These are phyloP conservation scores for Globisporangium alternatum DNA, from an alignment of 352 stramenopile genomes.

Conservation along the genomic window DNA sequence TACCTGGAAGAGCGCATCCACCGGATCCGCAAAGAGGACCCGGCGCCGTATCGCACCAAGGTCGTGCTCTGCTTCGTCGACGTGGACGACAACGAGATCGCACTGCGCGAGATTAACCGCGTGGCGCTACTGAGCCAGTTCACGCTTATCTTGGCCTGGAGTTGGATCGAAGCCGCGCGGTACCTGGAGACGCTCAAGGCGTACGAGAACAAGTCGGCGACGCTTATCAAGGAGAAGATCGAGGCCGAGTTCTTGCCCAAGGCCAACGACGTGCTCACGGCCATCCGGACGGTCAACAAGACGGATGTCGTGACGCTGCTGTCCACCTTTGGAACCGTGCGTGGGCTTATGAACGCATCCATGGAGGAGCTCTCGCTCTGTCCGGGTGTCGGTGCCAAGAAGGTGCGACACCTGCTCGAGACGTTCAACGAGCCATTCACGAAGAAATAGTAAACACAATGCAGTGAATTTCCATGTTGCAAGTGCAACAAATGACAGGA, in stretches of 20 bases:
- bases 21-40: conserved; percentile 81
- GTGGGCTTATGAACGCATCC: conserved; percentile 86
- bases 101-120: conserved; percentile 92
- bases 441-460: conserved; percentile 38
- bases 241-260: conserved; percentile 89
- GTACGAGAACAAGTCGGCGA: conserved; percentile 95
- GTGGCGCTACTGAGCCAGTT: conserved; percentile 89
- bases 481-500: neutral
- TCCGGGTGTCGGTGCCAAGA: conserved; percentile 93
- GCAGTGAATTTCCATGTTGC: neutral
- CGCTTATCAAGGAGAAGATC: conserved; percentile 93
- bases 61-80: conserved; percentile 96
- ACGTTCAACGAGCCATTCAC: conserved; percentile 93
- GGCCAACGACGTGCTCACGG: conserved; percentile 90
- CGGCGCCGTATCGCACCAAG: conserved; percentile 76
- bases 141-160: conserved; percentile 94
- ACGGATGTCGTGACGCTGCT: conserved; percentile 93
- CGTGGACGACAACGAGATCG: conserved; percentile 92
- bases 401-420: conserved; percentile 91
- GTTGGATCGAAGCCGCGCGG: conserved; percentile 89
- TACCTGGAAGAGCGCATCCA: conserved; percentile 92
- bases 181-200: conserved; percentile 97
- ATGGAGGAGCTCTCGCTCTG: conserved; percentile 93
- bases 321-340: conserved; percentile 89
- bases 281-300: conserved; percentile 93